Base-by-base conservation (phyloP, 495 filamentous ascomycete species). In the Neurospora sp. region DNA sequence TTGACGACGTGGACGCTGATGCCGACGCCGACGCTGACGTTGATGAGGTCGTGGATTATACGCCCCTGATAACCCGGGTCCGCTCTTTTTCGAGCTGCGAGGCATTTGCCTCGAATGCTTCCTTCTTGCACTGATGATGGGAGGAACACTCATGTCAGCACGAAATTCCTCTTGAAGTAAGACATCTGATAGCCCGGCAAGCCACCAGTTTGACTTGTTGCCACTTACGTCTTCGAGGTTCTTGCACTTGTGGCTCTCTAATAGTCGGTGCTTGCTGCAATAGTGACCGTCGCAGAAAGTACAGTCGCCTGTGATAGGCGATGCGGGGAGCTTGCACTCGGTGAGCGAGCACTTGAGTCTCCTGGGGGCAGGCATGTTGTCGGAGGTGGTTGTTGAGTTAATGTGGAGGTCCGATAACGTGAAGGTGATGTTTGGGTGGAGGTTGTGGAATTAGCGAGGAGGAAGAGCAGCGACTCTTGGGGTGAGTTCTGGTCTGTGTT, bases 241-340 rank as follows among this genome's bases (percentile, higher is more conserved):
- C 73, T 86, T 89, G 84, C 96, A 99, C 80, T 92, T 91, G 84
- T 99, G 96, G 74, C 93, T 91, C 83, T 99, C 96, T 69, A 98
- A 82, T 82, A 98, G 89, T 18, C 96, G 87, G 84, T 99, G 96
- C 85, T 93, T 94, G 71, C 91, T 93, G 84, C 96, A 99, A 85
- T 92, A 98, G 81, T 96, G 92, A 18, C 94, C 94, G 70, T 90
- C 84, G 86, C 96, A 99, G 84, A 98, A 98, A 71, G 89, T 91
- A 85, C 96, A 99, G 83, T 98, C 96, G 11, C 96, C 96, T 59
- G 97, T 92, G 79, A 98, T 97, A 72, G 92, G 89, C 81, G 96
- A 93, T 31, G 94, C 94, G 40, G 88, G 87, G 74, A 91, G 88
- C 81, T 88, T 93, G 89, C 96, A 99, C 74, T 92, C 90, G 84